phyloP scores from a whole-genome alignment of 352 stramenopile genomes.

The Globisporangium viniferum region DNA sequence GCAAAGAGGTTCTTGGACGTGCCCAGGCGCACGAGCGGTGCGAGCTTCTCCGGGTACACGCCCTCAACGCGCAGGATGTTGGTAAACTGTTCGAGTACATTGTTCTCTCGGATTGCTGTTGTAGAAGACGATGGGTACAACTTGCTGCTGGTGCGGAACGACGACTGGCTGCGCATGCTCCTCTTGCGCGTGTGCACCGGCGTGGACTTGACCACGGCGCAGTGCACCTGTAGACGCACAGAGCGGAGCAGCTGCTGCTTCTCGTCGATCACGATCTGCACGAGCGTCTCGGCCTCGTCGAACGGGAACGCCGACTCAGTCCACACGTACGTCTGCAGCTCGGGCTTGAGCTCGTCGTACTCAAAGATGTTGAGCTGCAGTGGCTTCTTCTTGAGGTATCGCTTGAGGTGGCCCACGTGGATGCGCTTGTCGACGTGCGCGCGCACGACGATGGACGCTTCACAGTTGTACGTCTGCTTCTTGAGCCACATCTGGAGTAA shows the following conservation, averaged over 20 bases:
- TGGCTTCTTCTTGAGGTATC: conserved; percentile 36
- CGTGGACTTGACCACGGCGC: conserved; percentile 46
- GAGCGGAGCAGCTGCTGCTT: conserved; percentile 55
- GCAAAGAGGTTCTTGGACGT: conserved; percentile 50
- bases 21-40: conserved; percentile 52
- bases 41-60: conserved; percentile 55
- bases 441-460: conserved; percentile 89
- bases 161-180: conserved; percentile 26
- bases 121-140: conserved; percentile 46
- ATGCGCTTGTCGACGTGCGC: conserved; percentile 72
- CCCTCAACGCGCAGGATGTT: conserved; percentile 46
- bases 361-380: conserved; percentile 35
- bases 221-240: conserved; percentile 62
- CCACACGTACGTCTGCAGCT: conserved; percentile 83
- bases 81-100: conserved; percentile 62
- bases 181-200: conserved; percentile 31
- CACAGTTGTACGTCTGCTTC: conserved; percentile 47
- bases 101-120: conserved; percentile 48
- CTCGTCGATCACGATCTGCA: conserved; percentile 77
- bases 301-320: conserved; percentile 86
- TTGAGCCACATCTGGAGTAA: conserved; percentile 43
- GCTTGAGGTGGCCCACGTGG: conserved; percentile 38
- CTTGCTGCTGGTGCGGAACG: conserved; percentile 25
- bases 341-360: conserved; percentile 31
- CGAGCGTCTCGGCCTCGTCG: conserved; percentile 69